These are phyloP conservation scores for Eucalyptus pauciflora DNA, from an alignment of 345 rosid genomes.

Conservation along the genomic window DNA sequence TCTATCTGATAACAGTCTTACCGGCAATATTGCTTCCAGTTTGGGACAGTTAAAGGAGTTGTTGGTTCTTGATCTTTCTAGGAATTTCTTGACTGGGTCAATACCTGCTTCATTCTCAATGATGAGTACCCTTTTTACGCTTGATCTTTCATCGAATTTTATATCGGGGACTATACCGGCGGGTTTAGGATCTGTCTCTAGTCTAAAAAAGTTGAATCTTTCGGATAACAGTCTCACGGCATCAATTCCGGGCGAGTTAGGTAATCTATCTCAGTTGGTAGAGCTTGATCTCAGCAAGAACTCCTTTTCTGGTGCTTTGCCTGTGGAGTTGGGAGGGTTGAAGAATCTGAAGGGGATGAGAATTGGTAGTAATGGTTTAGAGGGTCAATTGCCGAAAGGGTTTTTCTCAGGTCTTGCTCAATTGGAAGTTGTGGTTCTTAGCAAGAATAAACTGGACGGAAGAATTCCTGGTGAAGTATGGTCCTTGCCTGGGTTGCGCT, in stretches of 20 bases:
- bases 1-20: slow-evolving; percentile 30
- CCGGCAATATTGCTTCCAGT: slow-evolving; percentile 25
- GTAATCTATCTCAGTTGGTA: slow-evolving; percentile 26
- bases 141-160: slow-evolving; percentile 37
- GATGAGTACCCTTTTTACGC: slow-evolving; percentile 21
- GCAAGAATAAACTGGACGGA: slow-evolving; percentile 39
- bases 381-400: slow-evolving; percentile 15
- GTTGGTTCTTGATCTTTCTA: slow-evolving; percentile 34
- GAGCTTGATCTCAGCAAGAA: slow-evolving; percentile 55
- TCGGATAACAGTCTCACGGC: slow-evolving; percentile 40
- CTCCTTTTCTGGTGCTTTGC: slow-evolving; percentile 31
- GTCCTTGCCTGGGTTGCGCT: slow-evolving; percentile 31
- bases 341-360: slow-evolving; percentile 28
- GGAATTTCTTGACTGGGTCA: slow-evolving; percentile 41
- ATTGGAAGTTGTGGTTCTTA: slow-evolving; percentile 26
- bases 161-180: slow-evolving; percentile 35
- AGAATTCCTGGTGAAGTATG: slow-evolving; percentile 26
- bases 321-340: slow-evolving; percentile 25
- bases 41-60: slow-evolving; percentile 29
- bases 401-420: slow-evolving; percentile 23
- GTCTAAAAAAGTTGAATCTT: slow-evolving; percentile 28
- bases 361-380: slow-evolving; percentile 24
- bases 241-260: slow-evolving; percentile 31
- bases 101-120: slow-evolving; percentile 27
- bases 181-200: slow-evolving; percentile 19